phyloP scores from a whole-genome alignment of 1,284 basidiomycete genomes.

The Ganoderma lingzhi region DNA sequence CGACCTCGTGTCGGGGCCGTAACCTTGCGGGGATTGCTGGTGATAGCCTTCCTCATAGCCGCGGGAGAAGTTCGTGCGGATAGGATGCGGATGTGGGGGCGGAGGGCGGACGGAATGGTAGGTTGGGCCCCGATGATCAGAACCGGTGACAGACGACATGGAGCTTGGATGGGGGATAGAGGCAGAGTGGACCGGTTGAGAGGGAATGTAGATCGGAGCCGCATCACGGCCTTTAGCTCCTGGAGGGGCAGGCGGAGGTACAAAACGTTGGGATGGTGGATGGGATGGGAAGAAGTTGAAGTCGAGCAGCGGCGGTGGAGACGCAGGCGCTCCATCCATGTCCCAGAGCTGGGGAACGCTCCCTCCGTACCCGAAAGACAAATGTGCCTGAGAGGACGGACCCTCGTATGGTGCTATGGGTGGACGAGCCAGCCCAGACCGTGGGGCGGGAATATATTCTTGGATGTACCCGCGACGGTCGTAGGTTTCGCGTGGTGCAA shows the following conservation, averaged over 20 bases:
- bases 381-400: slow-evolving; percentile 8
- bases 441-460: slow-evolving; percentile 15
- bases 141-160: slow-evolving; percentile 3
- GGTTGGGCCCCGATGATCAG: slow-evolving; percentile 10
- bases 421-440: slow-evolving; percentile 15
- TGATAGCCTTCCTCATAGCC: slow-evolving; percentile 10
- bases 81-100: slow-evolving; percentile 21
- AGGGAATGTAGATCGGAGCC: slow-evolving; percentile 16
- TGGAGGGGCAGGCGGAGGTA: slow-evolving; percentile 13
- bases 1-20: slow-evolving; percentile 13
- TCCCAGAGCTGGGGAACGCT: slow-evolving; percentile 30
- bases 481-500: slow-evolving; percentile 21
- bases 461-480: slow-evolving; percentile 17
- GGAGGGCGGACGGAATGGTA: slow-evolving; percentile 17
- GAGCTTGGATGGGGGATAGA: slow-evolving; percentile 7
- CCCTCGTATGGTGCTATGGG: slow-evolving; percentile 9
- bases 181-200: neutral
- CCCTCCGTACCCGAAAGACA: slow-evolving; percentile 24
- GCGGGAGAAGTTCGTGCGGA: slow-evolving; percentile 12
- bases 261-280: slow-evolving; percentile 16
- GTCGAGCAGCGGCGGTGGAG: slow-evolving; percentile 28
- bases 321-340: slow-evolving; percentile 33
- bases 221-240: slow-evolving; percentile 10
- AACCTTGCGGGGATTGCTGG: slow-evolving; percentile 14
- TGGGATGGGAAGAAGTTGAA: slow-evolving; percentile 27